These are phyloP conservation scores for Prunus dulcis DNA, from an alignment of 306 rosid species.

Conservation along the genomic window DNA sequence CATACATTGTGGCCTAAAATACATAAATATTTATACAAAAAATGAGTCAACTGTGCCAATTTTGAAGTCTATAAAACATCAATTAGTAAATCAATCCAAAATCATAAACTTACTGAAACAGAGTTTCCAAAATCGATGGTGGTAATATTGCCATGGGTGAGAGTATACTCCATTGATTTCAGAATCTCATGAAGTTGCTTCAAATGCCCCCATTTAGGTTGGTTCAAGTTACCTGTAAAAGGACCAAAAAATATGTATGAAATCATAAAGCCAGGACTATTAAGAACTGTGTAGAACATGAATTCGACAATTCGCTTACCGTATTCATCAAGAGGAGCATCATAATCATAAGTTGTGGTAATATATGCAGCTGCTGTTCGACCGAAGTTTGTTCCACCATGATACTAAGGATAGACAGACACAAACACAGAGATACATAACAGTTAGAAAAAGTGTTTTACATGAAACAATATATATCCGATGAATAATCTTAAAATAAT, in stretches of 20 bases:
- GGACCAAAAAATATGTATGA: not conserved
- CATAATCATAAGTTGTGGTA: constrained; percentile 54
- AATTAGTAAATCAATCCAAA: not conserved
- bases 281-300: not conserved
- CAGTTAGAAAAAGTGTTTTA: not conserved
- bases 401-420: constrained; percentile 31
- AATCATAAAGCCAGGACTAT: not conserved
- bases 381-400: constrained; percentile 63
- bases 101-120: constrained; percentile 26
- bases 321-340: constrained; percentile 62
- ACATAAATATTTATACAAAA: not conserved
- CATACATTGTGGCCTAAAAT: constrained; percentile 40
- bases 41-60: not conserved
- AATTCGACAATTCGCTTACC: constrained; percentile 19
- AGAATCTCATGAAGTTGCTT: constrained; percentile 44
- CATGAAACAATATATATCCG: not conserved
- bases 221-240: constrained; percentile 38
- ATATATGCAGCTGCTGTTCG: constrained; percentile 59
- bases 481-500: not conserved
- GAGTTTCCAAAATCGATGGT: constrained; percentile 38
- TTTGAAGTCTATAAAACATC: not conserved
- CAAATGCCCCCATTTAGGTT: constrained; percentile 59
- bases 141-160: constrained; percentile 33
- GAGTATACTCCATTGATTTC: constrained; percentile 43
- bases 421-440: not conserved